Conservation (phyloP, 768 basidiomycete species). For the Wakefieldia striispora region DNA sequence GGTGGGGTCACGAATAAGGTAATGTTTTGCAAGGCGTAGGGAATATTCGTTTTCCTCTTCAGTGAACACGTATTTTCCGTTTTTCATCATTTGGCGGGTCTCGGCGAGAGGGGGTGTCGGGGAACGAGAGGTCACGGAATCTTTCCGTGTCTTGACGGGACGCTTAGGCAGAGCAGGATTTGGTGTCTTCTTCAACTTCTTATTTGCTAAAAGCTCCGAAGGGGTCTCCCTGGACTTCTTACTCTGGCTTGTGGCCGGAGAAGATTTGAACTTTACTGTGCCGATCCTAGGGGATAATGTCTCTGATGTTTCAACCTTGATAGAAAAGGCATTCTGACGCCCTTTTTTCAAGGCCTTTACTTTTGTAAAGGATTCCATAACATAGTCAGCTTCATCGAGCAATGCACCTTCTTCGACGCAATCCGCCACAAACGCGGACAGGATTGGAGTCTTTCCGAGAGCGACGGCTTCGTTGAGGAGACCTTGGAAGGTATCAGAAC, state of each 20-base stretch:
- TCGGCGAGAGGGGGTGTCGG: constrained; percentile 47
- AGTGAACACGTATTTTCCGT: constrained; percentile 45
- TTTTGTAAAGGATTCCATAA: constrained; percentile 34
- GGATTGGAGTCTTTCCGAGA: constrained; percentile 46
- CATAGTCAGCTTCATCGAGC: constrained; percentile 45
- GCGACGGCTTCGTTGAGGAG: constrained; percentile 38
- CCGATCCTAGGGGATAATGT: constrained; percentile 2
- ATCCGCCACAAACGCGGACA: constrained; percentile 51
- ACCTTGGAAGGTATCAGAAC: constrained; percentile 50
- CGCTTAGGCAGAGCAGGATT: neutral
- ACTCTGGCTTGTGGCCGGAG: constrained; percentile 1
- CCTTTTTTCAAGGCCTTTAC: constrained; percentile 23
- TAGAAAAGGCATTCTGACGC: constrained; percentile 17
- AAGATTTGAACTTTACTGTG: constrained; percentile 4
- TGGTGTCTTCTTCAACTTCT: constrained; percentile 7
- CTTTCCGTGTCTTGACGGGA: neutral
- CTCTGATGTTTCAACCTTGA: constrained; percentile 11
- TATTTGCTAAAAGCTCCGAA: constrained; percentile 3
- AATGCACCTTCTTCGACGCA: constrained; percentile 44
- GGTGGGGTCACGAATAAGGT: constrained; percentile 48
- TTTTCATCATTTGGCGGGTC: constrained; percentile 26
- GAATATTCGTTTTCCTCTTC: constrained; percentile 50
- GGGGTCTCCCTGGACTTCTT: constrained; percentile 5
- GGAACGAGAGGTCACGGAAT: constrained; percentile 23
- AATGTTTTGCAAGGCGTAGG: constrained; percentile 40